These are phyloP conservation scores for Periglandula ipomoeae DNA, from an alignment of 2,329 filamentous ascomycete species.

Conservation along the genomic window DNA sequence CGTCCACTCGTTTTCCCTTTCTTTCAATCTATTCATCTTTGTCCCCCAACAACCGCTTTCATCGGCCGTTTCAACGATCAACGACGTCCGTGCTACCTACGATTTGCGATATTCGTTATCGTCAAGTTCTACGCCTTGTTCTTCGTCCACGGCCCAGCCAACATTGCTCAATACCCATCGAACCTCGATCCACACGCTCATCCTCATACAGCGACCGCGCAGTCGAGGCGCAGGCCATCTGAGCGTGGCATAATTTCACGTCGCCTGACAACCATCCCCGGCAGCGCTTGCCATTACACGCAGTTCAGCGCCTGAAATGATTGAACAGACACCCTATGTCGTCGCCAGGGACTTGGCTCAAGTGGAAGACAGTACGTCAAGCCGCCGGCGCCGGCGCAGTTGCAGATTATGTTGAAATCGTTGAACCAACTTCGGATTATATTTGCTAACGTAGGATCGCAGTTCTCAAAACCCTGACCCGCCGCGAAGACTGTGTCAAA, in stretches of 20 bases:
- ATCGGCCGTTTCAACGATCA: not conserved
- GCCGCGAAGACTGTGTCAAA: conserved; percentile 34
- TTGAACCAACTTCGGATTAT: not conserved
- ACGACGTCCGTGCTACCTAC: not conserved
- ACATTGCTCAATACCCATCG: not conserved
- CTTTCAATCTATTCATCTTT: not conserved
- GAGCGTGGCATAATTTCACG: not conserved
- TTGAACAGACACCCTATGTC: conserved; percentile 8
- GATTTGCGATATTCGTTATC: conserved; percentile 6
- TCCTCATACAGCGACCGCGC: not conserved
- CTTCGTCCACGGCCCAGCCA: not conserved
- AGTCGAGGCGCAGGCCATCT: not conserved
- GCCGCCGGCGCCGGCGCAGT: not conserved
- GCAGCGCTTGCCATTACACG: conserved; percentile 3
- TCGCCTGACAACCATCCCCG: not conserved
- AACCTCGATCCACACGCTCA: not conserved
- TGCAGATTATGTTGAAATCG: no score
- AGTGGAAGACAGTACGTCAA: conserved; percentile 21
- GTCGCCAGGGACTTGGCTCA: conserved; percentile 21
- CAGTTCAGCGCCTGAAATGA: conserved; percentile 3
- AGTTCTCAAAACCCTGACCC: conserved; percentile 25
- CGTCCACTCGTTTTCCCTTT: conserved; percentile 16
- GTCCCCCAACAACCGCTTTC: not conserved
- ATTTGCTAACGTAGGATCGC: not conserved
- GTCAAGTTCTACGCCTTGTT: not conserved